Evolutionary conservation across 768 basidiomycete genomes (phyloP).

Genomic region (Omphalotus guepiniiformis): DNA sequence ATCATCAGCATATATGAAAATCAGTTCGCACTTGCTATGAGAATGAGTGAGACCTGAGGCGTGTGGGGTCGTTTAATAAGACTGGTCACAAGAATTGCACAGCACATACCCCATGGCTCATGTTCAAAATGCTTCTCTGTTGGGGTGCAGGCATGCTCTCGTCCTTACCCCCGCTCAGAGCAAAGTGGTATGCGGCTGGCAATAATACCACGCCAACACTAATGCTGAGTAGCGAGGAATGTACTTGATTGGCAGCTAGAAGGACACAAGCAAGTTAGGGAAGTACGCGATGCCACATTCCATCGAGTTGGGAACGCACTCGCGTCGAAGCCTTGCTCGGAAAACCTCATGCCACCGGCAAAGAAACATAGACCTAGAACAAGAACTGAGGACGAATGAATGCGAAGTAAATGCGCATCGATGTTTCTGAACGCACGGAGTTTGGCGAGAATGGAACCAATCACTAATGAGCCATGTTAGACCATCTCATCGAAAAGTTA

Average conservation of each 20-base stretch:
- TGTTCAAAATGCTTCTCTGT: slow-evolving; percentile 50
- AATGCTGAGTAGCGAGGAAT: slow-evolving; percentile 69
- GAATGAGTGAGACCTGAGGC: slow-evolving; percentile 63
- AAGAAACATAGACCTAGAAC: slow-evolving; percentile 86
- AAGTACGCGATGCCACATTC: neutral
- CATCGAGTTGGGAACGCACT: slow-evolving; percentile 37
- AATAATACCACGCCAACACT: slow-evolving; percentile 78
- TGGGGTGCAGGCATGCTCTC: slow-evolving; percentile 26
- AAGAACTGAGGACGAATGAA: slow-evolving; percentile 46
- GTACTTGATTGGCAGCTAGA: slow-evolving; percentile 65
- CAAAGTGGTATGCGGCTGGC: slow-evolving; percentile 72
- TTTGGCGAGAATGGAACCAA: slow-evolving; percentile 82
- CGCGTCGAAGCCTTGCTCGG: slow-evolving; percentile 73
- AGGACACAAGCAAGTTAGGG: neutral
- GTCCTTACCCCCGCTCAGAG: slow-evolving; percentile 31
- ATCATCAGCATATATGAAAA: neutral
- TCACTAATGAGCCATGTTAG: slow-evolving; percentile 39
- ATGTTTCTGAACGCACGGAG: slow-evolving; percentile 39
- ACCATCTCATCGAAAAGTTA: slow-evolving; percentile 8
- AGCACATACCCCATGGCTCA: slow-evolving; percentile 72
- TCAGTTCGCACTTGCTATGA: slow-evolving; percentile 59
- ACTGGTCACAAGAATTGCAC: neutral
- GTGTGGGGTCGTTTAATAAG: neutral
- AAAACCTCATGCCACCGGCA: slow-evolving; percentile 71
- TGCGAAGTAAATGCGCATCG: neutral